Percentiles rank a stretch among this genome's conserved stretches.
Conservation (phyloP, 2,329 filamentous ascomycete species). For the Rutstroemia sp. region DNA sequence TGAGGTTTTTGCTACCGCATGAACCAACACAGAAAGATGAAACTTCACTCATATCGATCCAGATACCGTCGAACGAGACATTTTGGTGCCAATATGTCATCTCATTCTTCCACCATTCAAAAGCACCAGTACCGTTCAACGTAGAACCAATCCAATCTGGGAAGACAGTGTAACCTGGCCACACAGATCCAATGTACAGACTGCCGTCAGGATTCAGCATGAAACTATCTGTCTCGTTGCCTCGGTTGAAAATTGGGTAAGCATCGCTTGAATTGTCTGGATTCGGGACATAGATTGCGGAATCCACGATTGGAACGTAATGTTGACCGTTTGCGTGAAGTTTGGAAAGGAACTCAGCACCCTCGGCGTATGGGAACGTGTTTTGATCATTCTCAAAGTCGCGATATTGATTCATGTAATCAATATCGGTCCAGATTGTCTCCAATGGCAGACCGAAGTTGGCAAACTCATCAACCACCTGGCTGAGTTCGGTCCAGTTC, state of each 20-base stretch:
- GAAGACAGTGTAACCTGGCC: conserved; percentile 64
- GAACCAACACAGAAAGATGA: conserved; percentile 62
- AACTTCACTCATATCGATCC: conserved; percentile 54
- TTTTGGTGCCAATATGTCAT: conserved; percentile 48
- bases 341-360: conserved; percentile 51
- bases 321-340: conserved; percentile 59
- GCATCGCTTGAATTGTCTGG: conserved; percentile 59
- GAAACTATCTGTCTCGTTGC: conserved; percentile 45
- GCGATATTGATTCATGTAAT: conserved; percentile 57
- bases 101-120: conserved; percentile 62
- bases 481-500: conserved; percentile 61
- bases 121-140: conserved; percentile 54
- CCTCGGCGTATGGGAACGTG: conserved; percentile 48
- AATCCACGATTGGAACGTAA: conserved; percentile 62
- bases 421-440: conserved; percentile 62
- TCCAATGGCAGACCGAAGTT: conserved; percentile 61
- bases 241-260: conserved; percentile 55
- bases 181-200: conserved; percentile 56
- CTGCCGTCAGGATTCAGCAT: conserved; percentile 52
- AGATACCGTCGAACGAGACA: conserved; percentile 44
- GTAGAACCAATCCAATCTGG: conserved; percentile 62
- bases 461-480: conserved; percentile 60
- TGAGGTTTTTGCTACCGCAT: conserved; percentile 59
- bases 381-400: conserved; percentile 55
- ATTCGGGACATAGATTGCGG: conserved; percentile 62